Evolutionary conservation across 768 basidiomycete species (phyloP), one percentile per base, ranked within the genome.

Genomic region (Daedalea quercina): DNA sequence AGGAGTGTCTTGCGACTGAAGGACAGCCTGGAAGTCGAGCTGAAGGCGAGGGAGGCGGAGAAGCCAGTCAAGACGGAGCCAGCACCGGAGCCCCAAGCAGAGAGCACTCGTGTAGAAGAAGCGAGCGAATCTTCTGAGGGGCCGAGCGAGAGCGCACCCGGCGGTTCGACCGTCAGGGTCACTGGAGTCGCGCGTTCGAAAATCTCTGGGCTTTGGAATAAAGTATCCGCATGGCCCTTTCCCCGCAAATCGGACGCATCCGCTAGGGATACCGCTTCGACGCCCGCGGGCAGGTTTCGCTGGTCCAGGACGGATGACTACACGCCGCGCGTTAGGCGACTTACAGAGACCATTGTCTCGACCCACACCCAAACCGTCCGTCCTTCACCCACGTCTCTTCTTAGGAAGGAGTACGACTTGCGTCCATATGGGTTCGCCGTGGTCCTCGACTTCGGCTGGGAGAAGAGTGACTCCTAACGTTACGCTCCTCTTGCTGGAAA

Each of bases 391-490:
- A n/a, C 44, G 17, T 51, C 62, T 19, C 53, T 44, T 57, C 71
- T 44, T 72, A 78, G 40, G 68, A 58, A 71, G 58, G 81, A 87
- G 63, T 83, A 87, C 60, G 89, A 92, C 64, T 66, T 93, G 55
- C 79, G 83, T 24, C 76, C 77, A 11, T 82, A 85, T 67, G 90
- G 90, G 9, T 70, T 93, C 42, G 81, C 80, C 41, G 69, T 91
- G 53, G 71, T 90, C 35, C 53, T 93, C 41, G 90, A 93, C 64
- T 81, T 91, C 64, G 74, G 83, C 45, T 90, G 87, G 88, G 19
- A 15, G 19, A 40, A 40, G 37, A 19, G 37, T 15, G 37, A 19
- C 15, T 40, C 37, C 7, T 40, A 3, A 40, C 34, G 17, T 35
- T 35, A n/a, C n/a, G n/a, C n/a, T n/a, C n/a, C n/a, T n/a, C n/a